Conservation (phyloP, 495 filamentous ascomycete species). For the Polyplosphaeria fusca region DNA sequence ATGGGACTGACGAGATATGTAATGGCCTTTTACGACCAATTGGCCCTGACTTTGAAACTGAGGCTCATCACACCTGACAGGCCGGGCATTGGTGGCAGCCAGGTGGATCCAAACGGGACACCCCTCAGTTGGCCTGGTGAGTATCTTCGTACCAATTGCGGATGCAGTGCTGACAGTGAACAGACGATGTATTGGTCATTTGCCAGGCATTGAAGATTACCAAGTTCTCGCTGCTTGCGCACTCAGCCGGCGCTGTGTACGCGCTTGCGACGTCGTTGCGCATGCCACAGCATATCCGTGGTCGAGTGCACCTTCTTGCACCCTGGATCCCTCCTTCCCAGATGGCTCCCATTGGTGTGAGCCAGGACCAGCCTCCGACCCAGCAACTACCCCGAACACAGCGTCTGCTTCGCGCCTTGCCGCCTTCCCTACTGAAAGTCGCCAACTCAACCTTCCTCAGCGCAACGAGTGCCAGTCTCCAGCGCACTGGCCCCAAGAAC, state of each 20-base stretch:
- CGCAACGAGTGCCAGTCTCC: slow-evolving; percentile 85
- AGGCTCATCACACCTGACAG: slow-evolving; percentile 91
- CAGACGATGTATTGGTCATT: slow-evolving; percentile 92
- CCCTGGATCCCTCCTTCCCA: slow-evolving; percentile 99
- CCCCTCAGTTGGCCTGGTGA: slow-evolving; percentile 92
- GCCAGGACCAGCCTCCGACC: slow-evolving; percentile 68
- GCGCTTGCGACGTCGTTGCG: slow-evolving; percentile 92
- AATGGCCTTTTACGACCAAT: slow-evolving; percentile 95
- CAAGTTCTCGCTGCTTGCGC: slow-evolving; percentile 96
- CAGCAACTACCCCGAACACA: slow-evolving; percentile 89
- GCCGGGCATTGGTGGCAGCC: slow-evolving; percentile 91
- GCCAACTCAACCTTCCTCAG: slow-evolving; percentile 94
- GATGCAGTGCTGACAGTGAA: slow-evolving; percentile 11
- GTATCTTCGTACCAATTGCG: slow-evolving; percentile 39
- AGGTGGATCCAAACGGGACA: slow-evolving; percentile 74
- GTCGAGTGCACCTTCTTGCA: slow-evolving; percentile 89
- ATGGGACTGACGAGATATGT: slow-evolving; percentile 97
- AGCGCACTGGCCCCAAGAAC: slow-evolving; percentile 74
- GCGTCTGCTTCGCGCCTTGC: slow-evolving; percentile 83
- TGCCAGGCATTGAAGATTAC: slow-evolving; percentile 90
- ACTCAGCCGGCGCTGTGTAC: slow-evolving; percentile 96
- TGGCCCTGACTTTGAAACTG: slow-evolving; percentile 83
- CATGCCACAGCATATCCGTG: slow-evolving; percentile 93
- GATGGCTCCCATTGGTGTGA: slow-evolving; percentile 73
- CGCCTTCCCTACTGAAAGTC: slow-evolving; percentile 85